These are phyloP conservation scores for Lolium rigidum DNA, from an alignment of 176 grass and related monocot species.

Conservation along the genomic window DNA sequence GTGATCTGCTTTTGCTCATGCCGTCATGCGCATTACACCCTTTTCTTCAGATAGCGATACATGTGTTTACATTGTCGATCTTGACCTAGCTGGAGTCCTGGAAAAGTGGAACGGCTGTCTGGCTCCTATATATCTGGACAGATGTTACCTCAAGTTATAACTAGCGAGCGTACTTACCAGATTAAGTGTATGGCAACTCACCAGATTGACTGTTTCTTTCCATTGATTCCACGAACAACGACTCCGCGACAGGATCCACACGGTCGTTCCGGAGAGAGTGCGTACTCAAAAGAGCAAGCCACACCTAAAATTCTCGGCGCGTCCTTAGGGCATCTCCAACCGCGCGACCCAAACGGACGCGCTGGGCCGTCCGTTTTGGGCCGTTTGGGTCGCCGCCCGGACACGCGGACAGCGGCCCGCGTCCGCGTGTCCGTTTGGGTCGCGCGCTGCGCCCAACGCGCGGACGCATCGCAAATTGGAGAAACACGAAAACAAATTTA, in stretches of 20 bases:
- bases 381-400: no score
- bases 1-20: not conserved
- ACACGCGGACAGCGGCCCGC: no score
- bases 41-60: not conserved
- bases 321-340: no score
- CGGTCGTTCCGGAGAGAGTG: no score
- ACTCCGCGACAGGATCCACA: not conserved
- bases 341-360: no score
- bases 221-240: not conserved
- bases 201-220: not conserved
- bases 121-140: not conserved
- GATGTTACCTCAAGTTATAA: not conserved
- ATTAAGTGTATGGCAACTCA: not conserved
- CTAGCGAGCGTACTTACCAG: not conserved
- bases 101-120: no score
- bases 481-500: no score
- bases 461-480: no score
- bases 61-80: not conserved
- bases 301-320: conserved; percentile 5
- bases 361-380: no score
- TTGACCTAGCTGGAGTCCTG: no score
- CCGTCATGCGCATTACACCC: not conserved
- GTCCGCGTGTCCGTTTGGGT: no score
- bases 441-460: no score
- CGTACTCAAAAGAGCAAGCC: not conserved